phyloP scores from a whole-genome alignment of 306 rosid species.

The Trichosanthes cucumerina region DNA sequence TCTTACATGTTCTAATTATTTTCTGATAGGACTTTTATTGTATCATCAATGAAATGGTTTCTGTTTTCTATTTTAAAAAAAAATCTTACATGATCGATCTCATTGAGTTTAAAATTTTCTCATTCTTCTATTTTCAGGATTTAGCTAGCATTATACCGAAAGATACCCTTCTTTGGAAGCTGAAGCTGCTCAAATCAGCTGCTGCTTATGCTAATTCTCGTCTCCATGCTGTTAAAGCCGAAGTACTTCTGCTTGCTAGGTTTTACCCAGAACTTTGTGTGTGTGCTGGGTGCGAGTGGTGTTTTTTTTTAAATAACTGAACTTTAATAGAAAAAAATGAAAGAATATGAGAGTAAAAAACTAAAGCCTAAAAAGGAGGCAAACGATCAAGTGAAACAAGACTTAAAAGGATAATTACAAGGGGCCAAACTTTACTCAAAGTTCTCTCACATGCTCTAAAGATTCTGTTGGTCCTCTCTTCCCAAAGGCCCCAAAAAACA shows the following conservation, averaged over 20 bases:
- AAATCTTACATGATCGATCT: background rate
- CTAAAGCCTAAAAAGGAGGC: background rate
- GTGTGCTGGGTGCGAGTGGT: constrained; percentile 2
- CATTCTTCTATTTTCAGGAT: constrained; percentile 33
- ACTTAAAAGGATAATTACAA: background rate
- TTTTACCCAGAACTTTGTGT: constrained; percentile 17
- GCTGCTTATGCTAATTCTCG: constrained; percentile 90
- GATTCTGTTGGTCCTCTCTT: background rate
- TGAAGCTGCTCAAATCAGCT: constrained; percentile 80
- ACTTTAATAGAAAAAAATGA: background rate
- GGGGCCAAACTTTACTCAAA: background rate
- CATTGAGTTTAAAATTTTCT: background rate
- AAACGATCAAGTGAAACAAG: background rate
- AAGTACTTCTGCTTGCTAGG: constrained; percentile 95
- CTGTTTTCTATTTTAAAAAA: too few relatives aligned
- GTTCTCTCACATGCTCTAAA: background rate
- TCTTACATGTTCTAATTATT: background rate
- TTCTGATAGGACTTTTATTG: too few relatives aligned
- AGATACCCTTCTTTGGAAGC: constrained; percentile 83
- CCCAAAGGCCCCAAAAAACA: background rate
- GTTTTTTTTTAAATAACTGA: background rate
- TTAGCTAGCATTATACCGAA: constrained; percentile 59
- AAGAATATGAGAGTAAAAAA: background rate
- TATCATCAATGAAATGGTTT: too few relatives aligned
- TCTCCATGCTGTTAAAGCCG: constrained; percentile 89